Conservation (phyloP, 2,329 filamentous ascomycete species). For the Diaporthe sp. region DNA sequence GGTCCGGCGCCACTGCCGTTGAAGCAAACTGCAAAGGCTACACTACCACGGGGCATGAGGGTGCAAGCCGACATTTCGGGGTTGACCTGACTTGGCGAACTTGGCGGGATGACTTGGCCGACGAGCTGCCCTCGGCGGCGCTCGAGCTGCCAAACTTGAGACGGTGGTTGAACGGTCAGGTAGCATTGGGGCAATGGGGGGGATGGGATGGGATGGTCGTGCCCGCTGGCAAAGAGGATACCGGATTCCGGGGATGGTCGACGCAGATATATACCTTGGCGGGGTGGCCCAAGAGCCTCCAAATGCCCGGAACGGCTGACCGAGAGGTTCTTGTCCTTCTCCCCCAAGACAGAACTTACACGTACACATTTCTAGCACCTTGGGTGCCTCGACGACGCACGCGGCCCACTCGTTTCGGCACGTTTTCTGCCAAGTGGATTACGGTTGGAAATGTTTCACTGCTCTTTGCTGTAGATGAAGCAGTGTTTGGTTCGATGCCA, state of each 20-base stretch:
- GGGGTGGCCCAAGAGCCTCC: slow-evolving; percentile 15
- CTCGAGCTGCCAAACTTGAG: slow-evolving; percentile 16
- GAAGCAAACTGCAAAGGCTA: neutral
- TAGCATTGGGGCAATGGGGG: neutral
- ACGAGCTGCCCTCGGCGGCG: neutral
- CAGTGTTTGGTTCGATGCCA: slow-evolving; percentile 6
- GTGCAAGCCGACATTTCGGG: neutral
- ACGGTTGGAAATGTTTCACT: neutral
- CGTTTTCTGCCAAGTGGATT: slow-evolving; percentile 5
- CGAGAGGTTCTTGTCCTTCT: neutral
- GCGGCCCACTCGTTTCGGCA: slow-evolving; percentile 13
- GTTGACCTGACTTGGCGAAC: slow-evolving; percentile 14
- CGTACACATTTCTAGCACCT: neutral
- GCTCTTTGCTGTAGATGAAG: neutral
- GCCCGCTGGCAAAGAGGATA: neutral
- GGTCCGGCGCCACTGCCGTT: neutral
- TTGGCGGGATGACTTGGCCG: slow-evolving; percentile 23
- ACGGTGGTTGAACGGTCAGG: neutral
- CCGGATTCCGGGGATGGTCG: slow-evolving; percentile 1
- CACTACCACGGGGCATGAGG: neutral
- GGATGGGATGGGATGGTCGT: neutral
- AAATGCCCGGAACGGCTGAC: slow-evolving; percentile 9
- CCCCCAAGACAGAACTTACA: neutral
- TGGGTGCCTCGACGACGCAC: neutral
- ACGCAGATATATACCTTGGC: slow-evolving; percentile 8